phyloP scores from a whole-genome alignment of 129 eudicot species.

The Arctium lappa region DNA sequence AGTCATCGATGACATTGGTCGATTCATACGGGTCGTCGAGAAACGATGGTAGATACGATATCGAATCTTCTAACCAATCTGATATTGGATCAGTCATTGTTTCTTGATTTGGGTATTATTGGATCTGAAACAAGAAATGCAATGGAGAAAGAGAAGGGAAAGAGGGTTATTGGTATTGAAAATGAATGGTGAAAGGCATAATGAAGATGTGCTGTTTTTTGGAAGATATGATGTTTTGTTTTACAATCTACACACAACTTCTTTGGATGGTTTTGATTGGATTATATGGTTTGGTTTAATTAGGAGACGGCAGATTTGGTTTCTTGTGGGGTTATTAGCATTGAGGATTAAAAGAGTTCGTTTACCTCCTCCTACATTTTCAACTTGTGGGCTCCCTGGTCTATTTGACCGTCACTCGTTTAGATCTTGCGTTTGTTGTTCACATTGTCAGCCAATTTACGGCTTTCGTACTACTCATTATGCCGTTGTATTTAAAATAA shows the following conservation, averaged over 20 bases:
- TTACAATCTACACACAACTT: not conserved
- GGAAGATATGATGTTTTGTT: constrained; percentile 58
- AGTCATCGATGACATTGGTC: constrained; percentile 33
- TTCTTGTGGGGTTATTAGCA: constrained; percentile 1
- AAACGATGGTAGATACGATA: constrained; percentile 57
- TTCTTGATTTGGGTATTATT: constrained; percentile 14
- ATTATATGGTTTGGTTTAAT: constrained; percentile 25
- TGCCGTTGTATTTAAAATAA: not conserved
- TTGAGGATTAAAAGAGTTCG: not conserved
- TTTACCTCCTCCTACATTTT: not conserved
- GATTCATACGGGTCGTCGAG: constrained; percentile 58
- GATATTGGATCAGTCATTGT: constrained; percentile 52
- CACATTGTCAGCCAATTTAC: not conserved
- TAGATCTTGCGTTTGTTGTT: not conserved
- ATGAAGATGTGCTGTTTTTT: constrained; percentile 66
- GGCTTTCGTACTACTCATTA: not conserved
- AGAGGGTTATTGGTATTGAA: not conserved
- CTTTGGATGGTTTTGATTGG: constrained; percentile 26
- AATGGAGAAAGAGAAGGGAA: not conserved
- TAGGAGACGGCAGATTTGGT: constrained; percentile 33
- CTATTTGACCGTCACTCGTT: not conserved
- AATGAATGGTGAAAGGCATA: constrained; percentile 44
- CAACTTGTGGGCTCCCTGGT: not conserved
- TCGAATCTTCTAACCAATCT: constrained; percentile 61
- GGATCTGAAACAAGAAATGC: constrained; percentile 8